Percentiles rank a stretch among this genome's conserved stretches.
These are phyloP conservation scores for Phialophora chinensis DNA, from an alignment of 2,329 filamentous ascomycete species.

Conservation along the genomic window DNA sequence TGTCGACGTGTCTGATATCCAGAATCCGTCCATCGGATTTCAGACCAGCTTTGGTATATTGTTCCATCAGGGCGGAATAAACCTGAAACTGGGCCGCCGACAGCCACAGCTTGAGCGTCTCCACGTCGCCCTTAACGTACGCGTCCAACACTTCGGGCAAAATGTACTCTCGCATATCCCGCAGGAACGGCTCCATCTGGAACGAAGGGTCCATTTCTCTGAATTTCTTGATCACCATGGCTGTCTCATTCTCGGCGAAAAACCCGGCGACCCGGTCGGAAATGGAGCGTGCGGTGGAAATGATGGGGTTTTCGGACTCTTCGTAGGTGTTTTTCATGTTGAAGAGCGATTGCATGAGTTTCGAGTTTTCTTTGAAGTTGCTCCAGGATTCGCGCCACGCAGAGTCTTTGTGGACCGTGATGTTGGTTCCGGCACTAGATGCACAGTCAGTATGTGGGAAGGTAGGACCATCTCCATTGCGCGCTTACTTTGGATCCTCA, in stretches of 20 bases:
- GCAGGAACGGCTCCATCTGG: constrained; percentile 91
- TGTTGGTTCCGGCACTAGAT: constrained; percentile 83
- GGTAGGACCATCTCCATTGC: not conserved
- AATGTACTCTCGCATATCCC: constrained; percentile 96
- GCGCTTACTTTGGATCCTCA: constrained; percentile 84
- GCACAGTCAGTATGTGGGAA: not conserved
- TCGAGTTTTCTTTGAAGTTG: constrained; percentile 89
- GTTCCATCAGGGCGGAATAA: constrained; percentile 94
- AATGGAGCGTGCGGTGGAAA: constrained; percentile 90
- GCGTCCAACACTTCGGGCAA: constrained; percentile 95
- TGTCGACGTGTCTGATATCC: constrained; percentile 93
- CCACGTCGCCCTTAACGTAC: constrained; percentile 93
- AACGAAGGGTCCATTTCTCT: constrained; percentile 93
- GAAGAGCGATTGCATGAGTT: constrained; percentile 86
- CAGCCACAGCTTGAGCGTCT: constrained; percentile 91
- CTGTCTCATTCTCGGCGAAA: constrained; percentile 98
- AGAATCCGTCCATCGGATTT: constrained; percentile 94
- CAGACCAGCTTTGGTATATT: constrained; percentile 90
- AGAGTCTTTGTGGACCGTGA: constrained; percentile 95
- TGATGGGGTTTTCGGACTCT: constrained; percentile 95
- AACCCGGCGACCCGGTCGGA: constrained; percentile 92
- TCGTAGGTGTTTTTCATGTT: constrained; percentile 85
- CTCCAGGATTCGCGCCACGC: constrained; percentile 99
- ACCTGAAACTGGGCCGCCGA: constrained; percentile 96
- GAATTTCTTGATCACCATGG: constrained; percentile 97